These are phyloP conservation scores for Sphaerulina vaccinii DNA, from an alignment of 2,329 filamentous ascomycete species.

Conservation along the genomic window DNA sequence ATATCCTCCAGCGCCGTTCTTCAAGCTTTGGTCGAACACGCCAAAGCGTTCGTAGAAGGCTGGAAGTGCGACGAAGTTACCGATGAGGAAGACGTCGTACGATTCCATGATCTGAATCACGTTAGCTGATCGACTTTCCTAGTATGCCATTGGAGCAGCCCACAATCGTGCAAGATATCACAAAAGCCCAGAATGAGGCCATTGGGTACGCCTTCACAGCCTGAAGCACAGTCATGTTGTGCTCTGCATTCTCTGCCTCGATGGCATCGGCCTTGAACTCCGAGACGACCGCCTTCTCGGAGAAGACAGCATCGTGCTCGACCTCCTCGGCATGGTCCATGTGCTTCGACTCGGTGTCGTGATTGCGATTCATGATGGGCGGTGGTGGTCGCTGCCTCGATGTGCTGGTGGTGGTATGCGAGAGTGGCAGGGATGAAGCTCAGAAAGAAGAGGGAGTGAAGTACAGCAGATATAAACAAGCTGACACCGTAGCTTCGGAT, in stretches of 20 bases:
- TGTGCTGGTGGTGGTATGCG: background rate
- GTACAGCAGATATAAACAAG: background rate
- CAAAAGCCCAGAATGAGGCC: conserved; percentile 56
- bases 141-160: conserved; percentile 28
- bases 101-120: conserved; percentile 62
- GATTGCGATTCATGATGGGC: background rate
- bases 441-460: background rate
- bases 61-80: conserved; percentile 56
- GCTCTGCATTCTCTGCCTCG: conserved; percentile 57
- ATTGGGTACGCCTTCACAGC: conserved; percentile 54
- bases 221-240: conserved; percentile 50
- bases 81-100: conserved; percentile 62
- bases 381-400: background rate
- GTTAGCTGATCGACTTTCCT: conserved; percentile 23
- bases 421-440: background rate
- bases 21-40: conserved; percentile 30
- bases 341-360: background rate
- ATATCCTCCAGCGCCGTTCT: conserved; percentile 24
- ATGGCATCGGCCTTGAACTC: conserved; percentile 55
- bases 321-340: conserved; percentile 5
- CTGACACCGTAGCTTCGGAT: background rate
- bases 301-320: conserved; percentile 6
- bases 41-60: conserved; percentile 45
- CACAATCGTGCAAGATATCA: conserved; percentile 58
- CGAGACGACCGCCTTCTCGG: conserved; percentile 26